Percentiles rank a stretch among this genome's conserved stretches.
Conservation (phyloP, 2,329 filamentous ascomycete genomes). For the Cytospora mali region DNA sequence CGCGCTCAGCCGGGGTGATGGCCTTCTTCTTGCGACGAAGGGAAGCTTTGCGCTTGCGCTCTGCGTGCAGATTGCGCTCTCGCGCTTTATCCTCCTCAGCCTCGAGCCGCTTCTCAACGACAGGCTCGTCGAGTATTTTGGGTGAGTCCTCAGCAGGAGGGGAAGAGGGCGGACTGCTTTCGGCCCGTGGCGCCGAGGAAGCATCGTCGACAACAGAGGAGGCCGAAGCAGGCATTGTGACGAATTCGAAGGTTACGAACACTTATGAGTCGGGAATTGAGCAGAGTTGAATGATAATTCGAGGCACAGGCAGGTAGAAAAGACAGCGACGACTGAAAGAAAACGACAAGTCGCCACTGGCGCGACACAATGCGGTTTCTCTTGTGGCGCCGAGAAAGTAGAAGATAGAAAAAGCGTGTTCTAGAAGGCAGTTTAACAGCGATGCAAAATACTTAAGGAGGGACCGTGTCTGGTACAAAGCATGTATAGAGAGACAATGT, state of each 20-base stretch:
- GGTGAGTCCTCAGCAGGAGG: slow-evolving; percentile 36
- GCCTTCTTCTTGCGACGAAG: slow-evolving; percentile 51
- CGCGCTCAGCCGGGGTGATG: slow-evolving; percentile 56
- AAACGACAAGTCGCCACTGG: slow-evolving; percentile 7
- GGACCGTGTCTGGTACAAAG: not conserved
- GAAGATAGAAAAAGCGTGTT: not conserved
- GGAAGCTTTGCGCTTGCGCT: slow-evolving; percentile 46
- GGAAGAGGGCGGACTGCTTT: slow-evolving; percentile 43
- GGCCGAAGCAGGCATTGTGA: slow-evolving; percentile 21
- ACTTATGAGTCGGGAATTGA: not conserved
- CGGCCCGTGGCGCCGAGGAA: slow-evolving; percentile 5
- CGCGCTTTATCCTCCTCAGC: slow-evolving; percentile 50
- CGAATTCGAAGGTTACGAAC: not conserved
- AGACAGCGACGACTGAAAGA: not conserved
- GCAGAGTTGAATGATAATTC: not conserved
- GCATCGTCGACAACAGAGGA: slow-evolving; percentile 1
- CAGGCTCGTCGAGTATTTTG: slow-evolving; percentile 32
- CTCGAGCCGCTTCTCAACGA: slow-evolving; percentile 35
- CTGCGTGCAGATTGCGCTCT: slow-evolving; percentile 51
- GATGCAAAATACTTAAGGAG: not conserved
- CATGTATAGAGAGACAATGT: not conserved
- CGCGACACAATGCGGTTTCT: not conserved
- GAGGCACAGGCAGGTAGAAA: not conserved
- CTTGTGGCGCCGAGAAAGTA: not conserved
- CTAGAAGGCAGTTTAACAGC: not conserved